Evolutionary conservation across 768 basidiomycete species (phyloP).

Genomic region (Cubamyces lactineus): DNA sequence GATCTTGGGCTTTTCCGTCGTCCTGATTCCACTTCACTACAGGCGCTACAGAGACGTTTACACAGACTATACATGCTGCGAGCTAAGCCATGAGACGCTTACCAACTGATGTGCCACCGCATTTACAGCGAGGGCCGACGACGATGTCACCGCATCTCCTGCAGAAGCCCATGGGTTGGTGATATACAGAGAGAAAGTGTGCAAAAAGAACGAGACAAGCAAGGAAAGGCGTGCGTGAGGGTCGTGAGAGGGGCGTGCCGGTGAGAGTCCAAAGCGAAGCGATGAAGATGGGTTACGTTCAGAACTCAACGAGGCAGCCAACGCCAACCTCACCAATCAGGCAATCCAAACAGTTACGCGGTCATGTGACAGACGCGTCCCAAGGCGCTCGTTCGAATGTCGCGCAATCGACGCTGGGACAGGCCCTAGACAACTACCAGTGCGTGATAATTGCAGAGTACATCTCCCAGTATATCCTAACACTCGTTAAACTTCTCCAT

Average conservation of each 20-base stretch:
- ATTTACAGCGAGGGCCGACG: slow-evolving; percentile 68
- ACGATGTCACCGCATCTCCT: slow-evolving; percentile 87
- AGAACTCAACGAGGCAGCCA: slow-evolving; percentile 11
- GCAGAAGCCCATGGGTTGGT: slow-evolving; percentile 73
- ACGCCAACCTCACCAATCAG: slow-evolving; percentile 15
- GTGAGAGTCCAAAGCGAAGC: not conserved
- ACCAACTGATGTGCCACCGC: slow-evolving; percentile 82
- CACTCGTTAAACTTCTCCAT: not conserved
- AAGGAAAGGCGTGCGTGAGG: not conserved
- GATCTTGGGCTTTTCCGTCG: slow-evolving; percentile 55
- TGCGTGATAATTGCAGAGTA: no score
- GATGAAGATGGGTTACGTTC: slow-evolving; percentile 2
- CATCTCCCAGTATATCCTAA: no score
- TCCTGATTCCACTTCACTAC: slow-evolving; percentile 67
- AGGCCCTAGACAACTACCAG: no score
- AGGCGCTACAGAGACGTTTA: slow-evolving; percentile 50
- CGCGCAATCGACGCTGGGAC: no score
- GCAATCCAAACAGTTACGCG: slow-evolving; percentile 26
- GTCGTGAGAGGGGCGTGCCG: slow-evolving; percentile 9
- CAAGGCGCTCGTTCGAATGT: not conserved
- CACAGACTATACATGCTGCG: slow-evolving; percentile 1
- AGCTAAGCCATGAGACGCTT: slow-evolving; percentile 37
- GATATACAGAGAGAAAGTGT: slow-evolving; percentile 8
- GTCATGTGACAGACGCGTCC: slow-evolving; percentile 26
- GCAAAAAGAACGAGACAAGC: slow-evolving; percentile 13